Evolutionary conservation across 768 basidiomycete genomes (phyloP).

Genomic region (Leccinum variicolor): DNA sequence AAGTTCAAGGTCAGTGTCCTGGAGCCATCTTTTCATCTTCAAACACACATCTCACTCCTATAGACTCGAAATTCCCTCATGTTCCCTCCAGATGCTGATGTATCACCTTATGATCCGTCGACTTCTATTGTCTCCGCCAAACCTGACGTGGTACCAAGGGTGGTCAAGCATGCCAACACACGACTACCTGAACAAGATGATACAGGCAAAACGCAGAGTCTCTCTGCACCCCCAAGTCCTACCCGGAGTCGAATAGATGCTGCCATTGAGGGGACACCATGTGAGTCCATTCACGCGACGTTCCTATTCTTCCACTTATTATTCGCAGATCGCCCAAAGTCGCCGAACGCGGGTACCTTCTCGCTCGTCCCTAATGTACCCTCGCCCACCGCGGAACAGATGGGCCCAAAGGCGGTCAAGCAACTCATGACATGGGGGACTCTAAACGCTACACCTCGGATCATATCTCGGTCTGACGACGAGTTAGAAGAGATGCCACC

Average conservation of each 20-base stretch:
- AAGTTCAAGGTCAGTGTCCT: conserved; percentile 61
- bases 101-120: conserved; percentile 65
- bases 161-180: conserved; percentile 79
- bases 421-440: conserved; percentile 99
- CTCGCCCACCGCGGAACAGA: conserved; percentile 78
- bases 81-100: conserved; percentile 92
- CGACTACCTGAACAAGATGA: conserved; percentile 74
- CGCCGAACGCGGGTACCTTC: conserved; percentile 55
- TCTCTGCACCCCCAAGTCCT: conserved; percentile 78
- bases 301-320: conserved; percentile 8
- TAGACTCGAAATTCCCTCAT: conserved; percentile 93
- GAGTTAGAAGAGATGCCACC: conserved; percentile 39
- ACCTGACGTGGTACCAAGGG: conserved; percentile 46
- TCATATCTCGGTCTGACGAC: conserved; percentile 66
- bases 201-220: conserved; percentile 35
- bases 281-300: conserved; percentile 44
- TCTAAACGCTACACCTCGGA: conserved; percentile 84
- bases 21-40: background rate
- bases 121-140: conserved; percentile 28
- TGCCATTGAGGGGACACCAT: conserved; percentile 90
- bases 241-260: conserved; percentile 88
- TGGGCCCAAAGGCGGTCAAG: conserved; percentile 80
- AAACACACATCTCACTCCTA: background rate
- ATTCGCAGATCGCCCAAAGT: conserved; percentile 57
- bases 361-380: conserved; percentile 83